Evolutionary conservation across 2,329 filamentous ascomycete species (phyloP).

Genomic region (Diaporthe amygdali): DNA sequence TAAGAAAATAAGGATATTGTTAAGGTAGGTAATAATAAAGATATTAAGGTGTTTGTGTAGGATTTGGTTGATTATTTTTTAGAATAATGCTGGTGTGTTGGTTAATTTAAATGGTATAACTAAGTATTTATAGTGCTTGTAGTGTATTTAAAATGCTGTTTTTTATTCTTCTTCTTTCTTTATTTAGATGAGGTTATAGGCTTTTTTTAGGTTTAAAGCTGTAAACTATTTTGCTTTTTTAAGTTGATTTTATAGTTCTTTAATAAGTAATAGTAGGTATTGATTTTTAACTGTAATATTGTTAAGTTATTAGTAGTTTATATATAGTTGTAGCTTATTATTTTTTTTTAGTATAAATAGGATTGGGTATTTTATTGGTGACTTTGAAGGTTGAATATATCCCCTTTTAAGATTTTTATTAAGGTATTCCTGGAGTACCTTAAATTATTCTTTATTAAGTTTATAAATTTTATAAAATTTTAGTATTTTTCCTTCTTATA

Average conservation of each 20-base stretch:
- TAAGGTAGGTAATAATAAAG: background rate
- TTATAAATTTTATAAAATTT: background rate
- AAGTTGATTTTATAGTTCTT: background rate
- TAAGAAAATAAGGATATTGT: background rate
- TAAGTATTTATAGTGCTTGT: background rate
- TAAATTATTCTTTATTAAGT: slow-evolving; percentile 7
- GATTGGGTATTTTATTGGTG: slow-evolving; percentile 12
- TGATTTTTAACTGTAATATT: slow-evolving; percentile 4
- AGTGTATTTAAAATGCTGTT: background rate
- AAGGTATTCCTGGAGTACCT: slow-evolving; percentile 7
- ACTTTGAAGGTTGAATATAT: slow-evolving; percentile 1
- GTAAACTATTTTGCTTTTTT: background rate
- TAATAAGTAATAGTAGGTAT: background rate
- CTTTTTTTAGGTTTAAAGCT: background rate
- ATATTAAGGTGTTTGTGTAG: background rate
- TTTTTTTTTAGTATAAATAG: slow-evolving; percentile 21
- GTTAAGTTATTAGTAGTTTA: background rate
- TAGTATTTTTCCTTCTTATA: background rate
- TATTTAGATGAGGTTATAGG: background rate
- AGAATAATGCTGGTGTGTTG: background rate
- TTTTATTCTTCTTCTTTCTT: background rate
- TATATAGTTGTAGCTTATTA: background rate
- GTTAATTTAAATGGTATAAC: background rate
- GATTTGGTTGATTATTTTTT: background rate
- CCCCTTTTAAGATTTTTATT: slow-evolving; percentile 5